Base-by-base conservation (phyloP, 1,139 yeast genomes). In the Suhomyces panamericanus region DNA sequence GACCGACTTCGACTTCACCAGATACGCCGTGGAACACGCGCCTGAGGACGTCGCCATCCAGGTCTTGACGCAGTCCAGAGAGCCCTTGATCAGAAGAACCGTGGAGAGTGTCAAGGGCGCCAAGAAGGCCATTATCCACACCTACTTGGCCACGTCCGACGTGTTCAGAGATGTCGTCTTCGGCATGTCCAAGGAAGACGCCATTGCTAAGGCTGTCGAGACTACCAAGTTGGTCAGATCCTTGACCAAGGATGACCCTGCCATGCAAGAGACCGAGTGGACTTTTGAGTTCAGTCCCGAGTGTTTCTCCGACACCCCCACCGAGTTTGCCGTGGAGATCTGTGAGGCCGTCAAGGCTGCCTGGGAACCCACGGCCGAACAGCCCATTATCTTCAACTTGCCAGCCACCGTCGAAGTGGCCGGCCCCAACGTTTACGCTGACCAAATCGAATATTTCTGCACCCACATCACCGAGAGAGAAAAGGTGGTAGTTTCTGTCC, bases 381-480 rank as follows among this genome's bases (percentile, higher is more conserved):
- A 60, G 20, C 79, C 79, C 14, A 67, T 74, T 35, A 74, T 74
- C 42, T 74, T 74, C 60, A 74, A 74, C 57, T 64, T 74, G 47
- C 79, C 79, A 7, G 79, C 79, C 9, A 74, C 79, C 6, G 78
- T 74, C 8, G 79, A 74, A 56, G 73, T 74, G 55, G 69, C 78
- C 7, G 62, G 75, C 20, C 79, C 79, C 15, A 73, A 74, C 49
- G 65, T 73, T n/a, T 74, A 73, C 49, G 79, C 79, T 38, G 79
- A 74, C 56, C 79, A 74, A 58, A 73, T 74, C 50, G 79, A 74
- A 56, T 73, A 71, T 54, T 74, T 74, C 54, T 64, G 73, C 41
- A 67, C 60, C 35, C 55, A 73, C 47, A 72, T 74, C 35, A 53
- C 69, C 35, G 74, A 74, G 45, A 62, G 78, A 51, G 78, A 73